Evolutionary conservation across 306 rosid genomes (phyloP).

Genomic region (Castanospermum australe): DNA sequence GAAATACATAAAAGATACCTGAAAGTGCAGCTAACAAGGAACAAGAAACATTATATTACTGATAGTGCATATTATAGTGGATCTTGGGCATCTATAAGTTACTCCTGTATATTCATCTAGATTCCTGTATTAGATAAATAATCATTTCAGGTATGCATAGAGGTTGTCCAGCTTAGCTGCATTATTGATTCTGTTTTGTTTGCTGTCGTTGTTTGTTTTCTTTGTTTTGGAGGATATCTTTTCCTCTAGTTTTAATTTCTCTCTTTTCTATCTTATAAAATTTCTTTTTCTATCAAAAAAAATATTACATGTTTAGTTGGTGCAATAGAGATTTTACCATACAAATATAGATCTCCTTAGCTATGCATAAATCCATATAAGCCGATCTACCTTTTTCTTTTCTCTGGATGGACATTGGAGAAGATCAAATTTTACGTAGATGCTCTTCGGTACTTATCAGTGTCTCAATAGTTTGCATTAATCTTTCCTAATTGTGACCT

Average conservation of each 20-base stretch:
- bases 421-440: neutral
- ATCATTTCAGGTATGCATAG: neutral
- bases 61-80: neutral
- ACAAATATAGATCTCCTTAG: neutral
- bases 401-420: neutral
- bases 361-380: neutral
- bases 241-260: neutral
- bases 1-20: neutral
- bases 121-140: neutral
- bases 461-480: neutral
- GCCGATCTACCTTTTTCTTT: neutral
- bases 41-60: neutral
- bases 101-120: neutral
- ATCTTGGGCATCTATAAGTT: neutral
- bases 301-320: neutral
- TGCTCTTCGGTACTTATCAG: neutral
- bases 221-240: neutral
- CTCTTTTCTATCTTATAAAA: neutral
- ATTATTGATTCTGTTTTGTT: neutral
- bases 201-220: neutral
- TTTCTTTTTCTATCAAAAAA: neutral
- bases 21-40: neutral
- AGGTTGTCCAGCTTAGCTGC: neutral
- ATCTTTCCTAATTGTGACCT: constrained; percentile 1
- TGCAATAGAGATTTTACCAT: neutral